Evolutionary conservation across 2,329 filamentous ascomycete genomes (phyloP).

Genomic region (Clonostachys rosea): DNA sequence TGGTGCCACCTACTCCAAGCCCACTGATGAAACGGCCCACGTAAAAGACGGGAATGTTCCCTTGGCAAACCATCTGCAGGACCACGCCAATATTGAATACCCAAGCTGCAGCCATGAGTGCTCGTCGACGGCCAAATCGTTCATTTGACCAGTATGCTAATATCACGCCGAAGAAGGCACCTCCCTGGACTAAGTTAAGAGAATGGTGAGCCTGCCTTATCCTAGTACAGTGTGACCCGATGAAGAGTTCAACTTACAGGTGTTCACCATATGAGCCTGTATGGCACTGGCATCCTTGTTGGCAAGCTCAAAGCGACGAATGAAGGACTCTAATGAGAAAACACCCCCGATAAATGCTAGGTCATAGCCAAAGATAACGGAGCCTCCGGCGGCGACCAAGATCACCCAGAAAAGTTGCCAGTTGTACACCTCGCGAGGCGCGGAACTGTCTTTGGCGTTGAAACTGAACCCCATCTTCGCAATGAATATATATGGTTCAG

Average conservation of each 20-base stretch:
- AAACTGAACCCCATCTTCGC: no score
- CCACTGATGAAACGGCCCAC: conserved; percentile 27
- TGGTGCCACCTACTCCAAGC: conserved; percentile 41
- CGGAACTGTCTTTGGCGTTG: no score
- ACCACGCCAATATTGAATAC: not conserved
- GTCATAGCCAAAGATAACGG: not conserved
- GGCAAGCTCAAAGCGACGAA: not conserved
- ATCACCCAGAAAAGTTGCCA: not conserved
- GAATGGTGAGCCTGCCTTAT: not conserved
- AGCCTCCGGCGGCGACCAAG: not conserved
- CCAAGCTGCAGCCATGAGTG: not conserved
- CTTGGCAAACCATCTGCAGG: not conserved
- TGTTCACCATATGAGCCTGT: no score
- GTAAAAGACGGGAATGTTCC: not conserved
- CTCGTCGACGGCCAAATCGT: not conserved
- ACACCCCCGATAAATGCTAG: not conserved
- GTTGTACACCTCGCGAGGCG: not conserved
- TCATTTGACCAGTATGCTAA: not conserved
- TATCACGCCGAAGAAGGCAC: not conserved
- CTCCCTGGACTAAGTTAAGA: not conserved
- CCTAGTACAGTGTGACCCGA: not conserved
- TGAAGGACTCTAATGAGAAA: not conserved
- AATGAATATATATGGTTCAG: no score
- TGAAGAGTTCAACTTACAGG: no score
- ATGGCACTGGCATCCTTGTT: not conserved